These are phyloP conservation scores for Luffa aegyptiaca DNA, from an alignment of 306 rosid species.

Conservation along the genomic window DNA sequence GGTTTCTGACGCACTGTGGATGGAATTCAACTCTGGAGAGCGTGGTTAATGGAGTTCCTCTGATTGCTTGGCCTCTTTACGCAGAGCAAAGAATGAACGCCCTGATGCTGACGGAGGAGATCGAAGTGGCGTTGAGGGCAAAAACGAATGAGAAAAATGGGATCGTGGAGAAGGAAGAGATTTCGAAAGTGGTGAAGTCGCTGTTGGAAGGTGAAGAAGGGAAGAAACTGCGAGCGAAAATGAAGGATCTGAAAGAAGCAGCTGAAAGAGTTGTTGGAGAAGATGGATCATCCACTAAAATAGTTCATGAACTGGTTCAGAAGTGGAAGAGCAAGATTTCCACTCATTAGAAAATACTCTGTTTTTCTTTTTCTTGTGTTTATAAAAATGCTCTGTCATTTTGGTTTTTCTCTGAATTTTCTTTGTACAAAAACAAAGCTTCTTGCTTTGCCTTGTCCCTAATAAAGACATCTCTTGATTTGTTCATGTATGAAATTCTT, in stretches of 20 bases:
- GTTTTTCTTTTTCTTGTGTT: background rate
- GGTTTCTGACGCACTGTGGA: slow-evolving; percentile 70
- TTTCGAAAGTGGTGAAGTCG: slow-evolving; percentile 33
- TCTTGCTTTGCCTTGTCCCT: background rate
- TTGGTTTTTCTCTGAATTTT: no score
- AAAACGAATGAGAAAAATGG: slow-evolving; percentile 16
- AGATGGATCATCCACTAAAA: slow-evolving; percentile 42
- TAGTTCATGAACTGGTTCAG: slow-evolving; percentile 29
- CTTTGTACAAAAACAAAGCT: background rate
- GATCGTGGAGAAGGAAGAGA: slow-evolving; percentile 39
- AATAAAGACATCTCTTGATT: no score
- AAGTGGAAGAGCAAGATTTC: slow-evolving; percentile 25
- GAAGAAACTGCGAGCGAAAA: slow-evolving; percentile 39
- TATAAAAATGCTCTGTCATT: no score
- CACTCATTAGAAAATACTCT: background rate
- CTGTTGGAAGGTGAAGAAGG: slow-evolving; percentile 76
- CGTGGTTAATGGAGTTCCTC: slow-evolving; percentile 50
- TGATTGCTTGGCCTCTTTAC: slow-evolving; percentile 67
- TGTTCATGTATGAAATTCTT: no score
- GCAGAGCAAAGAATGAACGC: slow-evolving; percentile 85
- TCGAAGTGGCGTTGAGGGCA: slow-evolving; percentile 37
- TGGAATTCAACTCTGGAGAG: slow-evolving; percentile 72
- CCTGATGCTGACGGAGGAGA: slow-evolving; percentile 25
- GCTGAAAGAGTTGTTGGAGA: slow-evolving; percentile 24
- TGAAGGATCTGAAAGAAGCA: slow-evolving; percentile 50